Evolutionary conservation across 441 rosid genomes (phyloP).

Genomic region (Pelargonium fulgidum): DNA sequence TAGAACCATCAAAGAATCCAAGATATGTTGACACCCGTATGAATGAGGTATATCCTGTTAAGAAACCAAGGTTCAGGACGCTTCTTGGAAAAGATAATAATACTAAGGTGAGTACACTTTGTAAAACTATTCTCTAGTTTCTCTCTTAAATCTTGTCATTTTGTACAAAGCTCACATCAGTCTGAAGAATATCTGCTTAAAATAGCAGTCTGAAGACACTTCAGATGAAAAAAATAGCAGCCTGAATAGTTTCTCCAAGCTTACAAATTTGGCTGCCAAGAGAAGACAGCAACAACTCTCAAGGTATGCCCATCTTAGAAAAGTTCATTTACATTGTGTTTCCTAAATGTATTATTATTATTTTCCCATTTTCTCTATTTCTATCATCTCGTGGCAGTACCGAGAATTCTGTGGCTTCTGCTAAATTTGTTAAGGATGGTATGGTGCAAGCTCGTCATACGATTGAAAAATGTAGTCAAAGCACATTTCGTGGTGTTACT

Average conservation of each 20-base stretch:
- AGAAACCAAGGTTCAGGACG: slow-evolving; percentile 58
- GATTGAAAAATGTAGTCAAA: slow-evolving; percentile 50
- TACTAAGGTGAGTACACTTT: slow-evolving; percentile 43
- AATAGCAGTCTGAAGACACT: slow-evolving; percentile 29
- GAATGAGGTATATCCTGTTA: slow-evolving; percentile 69
- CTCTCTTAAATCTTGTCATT: slow-evolving; percentile 10
- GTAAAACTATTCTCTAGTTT: slow-evolving; percentile 10
- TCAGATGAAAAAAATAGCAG: slow-evolving; percentile 35
- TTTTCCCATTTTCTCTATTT: slow-evolving; percentile 20
- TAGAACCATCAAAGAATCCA: slow-evolving; percentile 42
- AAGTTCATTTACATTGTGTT: slow-evolving; percentile 11
- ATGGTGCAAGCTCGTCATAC: slow-evolving; percentile 34
- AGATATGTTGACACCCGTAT: slow-evolving; percentile 63
- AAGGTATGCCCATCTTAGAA: slow-evolving; percentile 36
- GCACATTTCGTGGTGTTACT: slow-evolving; percentile 67
- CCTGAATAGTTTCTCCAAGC: slow-evolving; percentile 42
- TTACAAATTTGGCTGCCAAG: slow-evolving; percentile 50
- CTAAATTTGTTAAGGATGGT: slow-evolving; percentile 35
- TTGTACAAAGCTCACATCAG: slow-evolving; percentile 9
- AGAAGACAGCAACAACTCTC: slow-evolving; percentile 41
- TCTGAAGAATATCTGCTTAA: not conserved
- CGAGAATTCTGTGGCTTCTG: slow-evolving; percentile 33
- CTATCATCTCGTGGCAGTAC: slow-evolving; percentile 35
- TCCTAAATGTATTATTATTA: slow-evolving; percentile 2
- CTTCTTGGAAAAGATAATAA: slow-evolving; percentile 48